Evolutionary conservation across 177 flowering plant species (phyloP).

Genomic region (Vitis hybrid): DNA sequence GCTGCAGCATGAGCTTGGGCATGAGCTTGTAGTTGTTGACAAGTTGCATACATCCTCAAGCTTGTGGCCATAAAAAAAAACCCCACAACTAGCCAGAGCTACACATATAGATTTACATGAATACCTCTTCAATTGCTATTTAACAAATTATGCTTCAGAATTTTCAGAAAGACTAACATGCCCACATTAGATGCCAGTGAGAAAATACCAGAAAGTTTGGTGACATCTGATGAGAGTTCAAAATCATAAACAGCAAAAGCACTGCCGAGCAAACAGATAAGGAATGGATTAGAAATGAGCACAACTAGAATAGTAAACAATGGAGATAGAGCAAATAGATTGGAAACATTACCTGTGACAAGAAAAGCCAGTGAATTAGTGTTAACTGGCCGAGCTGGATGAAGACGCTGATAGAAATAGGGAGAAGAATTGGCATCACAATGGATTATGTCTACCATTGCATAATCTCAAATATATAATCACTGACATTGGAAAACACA

Average conservation of each 20-base stretch:
- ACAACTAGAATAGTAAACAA: not conserved
- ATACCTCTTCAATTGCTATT: not conserved
- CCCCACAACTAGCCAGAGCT: slow-evolving; percentile 96
- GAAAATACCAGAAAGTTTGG: slow-evolving; percentile 85
- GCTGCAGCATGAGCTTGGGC: slow-evolving; percentile 90
- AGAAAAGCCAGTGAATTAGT: slow-evolving; percentile 82
- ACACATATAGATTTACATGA: slow-evolving; percentile 11
- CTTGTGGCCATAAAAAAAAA: slow-evolving; percentile 89
- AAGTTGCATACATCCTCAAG: slow-evolving; percentile 93
- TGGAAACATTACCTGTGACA: slow-evolving; percentile 61
- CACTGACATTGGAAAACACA: not conserved
- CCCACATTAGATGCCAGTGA: not conserved
- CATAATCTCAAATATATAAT: not conserved
- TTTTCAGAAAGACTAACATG: not conserved
- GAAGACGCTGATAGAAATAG: slow-evolving; percentile 59
- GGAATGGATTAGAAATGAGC: not conserved
- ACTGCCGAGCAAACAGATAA: slow-evolving; percentile 42
- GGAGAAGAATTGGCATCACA: slow-evolving; percentile 4
- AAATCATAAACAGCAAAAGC: slow-evolving; percentile 87
- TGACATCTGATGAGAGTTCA: slow-evolving; percentile 93
- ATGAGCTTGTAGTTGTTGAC: slow-evolving; percentile 98
- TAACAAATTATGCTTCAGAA: not conserved
- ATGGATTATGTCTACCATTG: not conserved
- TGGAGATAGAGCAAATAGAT: not conserved
- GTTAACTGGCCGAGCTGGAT: slow-evolving; percentile 71